phyloP scores from a whole-genome alignment of 805 yeast genomes.

The Vanderwaltozyma polyspora region DNA sequence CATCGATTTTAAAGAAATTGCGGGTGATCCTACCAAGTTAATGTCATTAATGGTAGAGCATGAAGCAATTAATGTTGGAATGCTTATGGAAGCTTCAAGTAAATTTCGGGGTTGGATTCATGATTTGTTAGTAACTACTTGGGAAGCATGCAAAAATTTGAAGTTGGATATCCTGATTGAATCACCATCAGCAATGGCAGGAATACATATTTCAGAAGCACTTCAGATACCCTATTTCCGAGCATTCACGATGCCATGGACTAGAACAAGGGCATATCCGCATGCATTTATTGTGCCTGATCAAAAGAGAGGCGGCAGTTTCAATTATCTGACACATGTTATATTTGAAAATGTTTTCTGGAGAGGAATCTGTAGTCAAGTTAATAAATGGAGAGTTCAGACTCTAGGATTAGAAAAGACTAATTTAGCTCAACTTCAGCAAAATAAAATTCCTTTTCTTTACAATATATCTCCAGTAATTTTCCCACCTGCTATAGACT shows the following conservation, averaged over 20 bases:
- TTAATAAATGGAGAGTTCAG: slow-evolving; percentile 77
- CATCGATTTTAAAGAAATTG: slow-evolving; percentile 59
- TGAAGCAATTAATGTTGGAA: slow-evolving; percentile 74
- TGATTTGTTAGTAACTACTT: slow-evolving; percentile 58
- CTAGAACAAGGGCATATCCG: slow-evolving; percentile 88
- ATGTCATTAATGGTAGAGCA: slow-evolving; percentile 90
- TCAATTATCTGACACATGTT: slow-evolving; percentile 85
- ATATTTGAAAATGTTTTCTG: slow-evolving; percentile 88
- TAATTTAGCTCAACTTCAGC: slow-evolving; percentile 58
- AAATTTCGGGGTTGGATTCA: slow-evolving; percentile 77
- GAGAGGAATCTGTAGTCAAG: slow-evolving; percentile 82
- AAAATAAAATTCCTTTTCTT: slow-evolving; percentile 71
- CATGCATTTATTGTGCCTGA: slow-evolving; percentile 95
- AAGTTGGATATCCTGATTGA: slow-evolving; percentile 66
- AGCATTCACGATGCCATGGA: slow-evolving; percentile 99
- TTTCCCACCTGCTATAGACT: slow-evolving; percentile 87
- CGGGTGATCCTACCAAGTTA: slow-evolving; percentile 86
- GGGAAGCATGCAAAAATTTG: slow-evolving; percentile 75
- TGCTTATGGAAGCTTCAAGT: slow-evolving; percentile 69
- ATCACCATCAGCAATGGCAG: slow-evolving; percentile 95
- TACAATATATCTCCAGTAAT: slow-evolving; percentile 83
- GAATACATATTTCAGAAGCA: slow-evolving; percentile 91
- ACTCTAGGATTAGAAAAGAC: slow-evolving; percentile 57
- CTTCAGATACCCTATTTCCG: slow-evolving; percentile 80
- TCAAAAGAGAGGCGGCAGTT: slow-evolving; percentile 84